Base-by-base conservation (phyloP, 495 filamentous ascomycete genomes). In the Cladorrhinum samala region DNA sequence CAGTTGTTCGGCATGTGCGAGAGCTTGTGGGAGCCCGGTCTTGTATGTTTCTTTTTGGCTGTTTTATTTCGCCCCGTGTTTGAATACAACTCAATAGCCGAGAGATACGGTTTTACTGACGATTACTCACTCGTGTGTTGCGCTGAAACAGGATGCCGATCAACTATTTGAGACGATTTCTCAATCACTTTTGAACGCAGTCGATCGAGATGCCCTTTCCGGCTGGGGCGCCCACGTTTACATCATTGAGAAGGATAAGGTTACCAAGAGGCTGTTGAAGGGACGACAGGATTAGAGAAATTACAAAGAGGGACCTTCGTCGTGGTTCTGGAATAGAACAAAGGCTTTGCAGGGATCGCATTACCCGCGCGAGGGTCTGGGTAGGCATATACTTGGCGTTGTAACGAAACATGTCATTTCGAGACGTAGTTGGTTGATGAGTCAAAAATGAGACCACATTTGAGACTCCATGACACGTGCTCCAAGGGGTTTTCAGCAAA, bases 181-280 rank as follows among this genome's bases (percentile, higher is more conserved):
- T 20, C 93, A 98, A 71, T 86, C 92, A n/a, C 79, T 98, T 24
- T 76, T 98, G 53, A 96, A 92, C 72, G 91, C 91, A 27, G 91
- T 98, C 25, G 93, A 98, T 71, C 78, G 93, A 70, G 93, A 98
- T 70, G 93, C 93, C 43, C 77, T 98, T 43, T 95, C 91, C 9
- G 93, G 93, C 59, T 98, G 93, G 93, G 93, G 93, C 66, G 93
- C 93, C 30, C 89, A 97, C 62, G 93, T 98, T 56, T 97, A 96
- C 72, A 91, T 98, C 60, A 93, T 98, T 72, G 94, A 97, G 80
- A 98, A 97, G 80, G 90, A 95, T 72, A 97, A 97, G 84, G 90
- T 97, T 39, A 96, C 92, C 63, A 95, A 98, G 85, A 80, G 93
- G 65, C 80, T 97, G 79, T 72, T 98, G 66, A 98, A 98, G 82